Base-by-base conservation (phyloP, 768 basidiomycete species). In the Coprinellus aureogranulatus region DNA sequence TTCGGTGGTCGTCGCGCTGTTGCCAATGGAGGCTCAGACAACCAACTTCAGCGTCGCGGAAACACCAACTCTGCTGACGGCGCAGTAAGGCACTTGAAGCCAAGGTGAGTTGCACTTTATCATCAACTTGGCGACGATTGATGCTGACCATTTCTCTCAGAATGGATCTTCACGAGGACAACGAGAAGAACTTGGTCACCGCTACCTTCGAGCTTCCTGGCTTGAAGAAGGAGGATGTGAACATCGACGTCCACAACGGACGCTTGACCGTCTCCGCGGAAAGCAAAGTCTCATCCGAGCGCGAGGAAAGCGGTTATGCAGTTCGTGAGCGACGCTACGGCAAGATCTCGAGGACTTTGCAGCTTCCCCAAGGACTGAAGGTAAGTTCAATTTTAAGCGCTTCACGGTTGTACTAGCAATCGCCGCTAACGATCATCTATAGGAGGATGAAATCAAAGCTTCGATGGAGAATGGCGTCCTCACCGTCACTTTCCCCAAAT, bases 141-240 rank as follows among this genome's bases (percentile, higher is more conserved):
- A n/a, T n/a, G n/a, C 41, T 44, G 18, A 44, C 41, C 16, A 22
- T 11, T 53, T 5, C 28, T n/a, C 14, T 20, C 57, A 82, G 81
- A 60, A 75, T 83, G 73, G 79, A 83, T 58, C 64, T 81, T 5
- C 75, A 78, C 62, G 80, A 83, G 58, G 67, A 80, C 55, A 42
- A 62, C 2, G 70, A 76, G n/a, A 66, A 59, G 27, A 78, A 80
- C 63, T 63, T 66, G 31, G 76, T 84, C 45, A 80, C 76, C 1
- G 83, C 81, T 41, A 65, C 73, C 9, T 81, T 85, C 61, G 83
- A 84, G 61, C 67, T 84, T 4, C 81, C 83, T 1, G 81, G 81
- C 23, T 14, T 84, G 39, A 72, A 69, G 57, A 74, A 76, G 23
- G 76, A 80, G 31, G 68, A 83, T 59, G 68, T 83, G 31, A 67